Evolutionary conservation across 1,139 yeast species (phyloP).

Genomic region (Taphrina sp.): DNA sequence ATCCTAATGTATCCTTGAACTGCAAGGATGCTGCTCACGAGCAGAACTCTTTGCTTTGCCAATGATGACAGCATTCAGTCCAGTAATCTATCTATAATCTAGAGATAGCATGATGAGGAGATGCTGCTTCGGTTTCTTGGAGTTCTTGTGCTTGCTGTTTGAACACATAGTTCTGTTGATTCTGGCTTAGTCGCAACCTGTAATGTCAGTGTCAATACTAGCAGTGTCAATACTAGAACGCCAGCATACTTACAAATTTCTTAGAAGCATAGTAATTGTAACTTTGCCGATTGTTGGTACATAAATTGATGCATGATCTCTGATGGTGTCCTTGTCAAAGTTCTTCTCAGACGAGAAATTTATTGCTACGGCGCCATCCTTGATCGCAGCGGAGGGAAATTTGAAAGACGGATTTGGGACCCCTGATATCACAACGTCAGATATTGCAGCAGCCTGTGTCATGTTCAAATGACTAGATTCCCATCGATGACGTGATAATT

Average conservation of each 20-base stretch:
- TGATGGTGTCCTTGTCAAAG: constrained; percentile 70
- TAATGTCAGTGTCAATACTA: neutral
- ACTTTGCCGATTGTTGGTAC: constrained; percentile 97
- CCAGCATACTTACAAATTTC: constrained; percentile 64
- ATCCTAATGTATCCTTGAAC: no score
- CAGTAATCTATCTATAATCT: no score
- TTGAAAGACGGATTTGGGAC: constrained; percentile 82
- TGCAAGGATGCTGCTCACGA: no score
- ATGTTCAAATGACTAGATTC: constrained; percentile 55
- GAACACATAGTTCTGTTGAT: constrained; percentile 21
- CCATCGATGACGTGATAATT: constrained; percentile 78
- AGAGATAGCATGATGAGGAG: no score
- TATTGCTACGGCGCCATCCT: constrained; percentile 85
- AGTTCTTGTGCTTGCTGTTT: constrained; percentile 2
- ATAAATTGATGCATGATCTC: constrained; percentile 79
- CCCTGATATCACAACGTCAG: constrained; percentile 94
- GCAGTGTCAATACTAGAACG: neutral
- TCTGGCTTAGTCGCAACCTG: constrained; percentile 22
- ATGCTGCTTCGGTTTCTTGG: neutral
- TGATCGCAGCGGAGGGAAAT: constrained; percentile 75
- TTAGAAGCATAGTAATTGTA: constrained; percentile 85
- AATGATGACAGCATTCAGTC: no score
- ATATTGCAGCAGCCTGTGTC: constrained; percentile 64
- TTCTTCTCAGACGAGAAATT: constrained; percentile 88
- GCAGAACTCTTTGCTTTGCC: no score